These are phyloP conservation scores for Dalbergia cultrata DNA, from an alignment of 306 rosid genomes.

Conservation along the genomic window DNA sequence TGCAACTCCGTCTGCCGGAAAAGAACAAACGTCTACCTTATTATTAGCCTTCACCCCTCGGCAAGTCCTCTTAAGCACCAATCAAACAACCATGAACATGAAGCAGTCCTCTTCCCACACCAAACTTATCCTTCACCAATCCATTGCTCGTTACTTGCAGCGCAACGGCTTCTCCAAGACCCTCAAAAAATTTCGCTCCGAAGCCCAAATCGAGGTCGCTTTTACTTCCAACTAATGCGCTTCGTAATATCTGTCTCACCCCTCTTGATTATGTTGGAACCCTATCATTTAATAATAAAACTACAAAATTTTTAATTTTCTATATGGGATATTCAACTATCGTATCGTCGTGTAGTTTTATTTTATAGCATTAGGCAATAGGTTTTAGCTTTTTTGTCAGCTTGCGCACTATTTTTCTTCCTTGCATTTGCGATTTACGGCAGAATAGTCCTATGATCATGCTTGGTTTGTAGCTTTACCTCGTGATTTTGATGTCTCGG, in stretches of 20 bases:
- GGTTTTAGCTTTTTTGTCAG: neutral
- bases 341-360: neutral
- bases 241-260: too few relatives aligned
- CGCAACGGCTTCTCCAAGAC: constrained; percentile 72
- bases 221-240: neutral
- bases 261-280: neutral
- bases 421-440: neutral
- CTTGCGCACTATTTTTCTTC: neutral
- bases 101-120: constrained; percentile 34
- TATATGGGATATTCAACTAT: neutral
- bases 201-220: constrained; percentile 69
- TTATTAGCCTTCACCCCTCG: constrained; percentile 76
- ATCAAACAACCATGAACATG: constrained; percentile 44
- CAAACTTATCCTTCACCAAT: constrained; percentile 61
- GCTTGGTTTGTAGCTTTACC: neutral
- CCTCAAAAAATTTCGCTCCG: constrained; percentile 72
- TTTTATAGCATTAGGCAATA: neutral
- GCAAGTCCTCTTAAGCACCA: constrained; percentile 61
- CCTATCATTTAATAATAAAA: neutral
- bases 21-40: constrained; percentile 35
- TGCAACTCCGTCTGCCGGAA: constrained; percentile 47
- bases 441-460: neutral
- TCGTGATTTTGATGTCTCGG: neutral
- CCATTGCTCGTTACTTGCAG: constrained; percentile 71
- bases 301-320: neutral